A percentile compares a stretch with the other conserved stretches of the same genome.
Evolutionary conservation across 139 green algal species (phyloP).

Genomic region (Chlorella vulgaris): DNA sequence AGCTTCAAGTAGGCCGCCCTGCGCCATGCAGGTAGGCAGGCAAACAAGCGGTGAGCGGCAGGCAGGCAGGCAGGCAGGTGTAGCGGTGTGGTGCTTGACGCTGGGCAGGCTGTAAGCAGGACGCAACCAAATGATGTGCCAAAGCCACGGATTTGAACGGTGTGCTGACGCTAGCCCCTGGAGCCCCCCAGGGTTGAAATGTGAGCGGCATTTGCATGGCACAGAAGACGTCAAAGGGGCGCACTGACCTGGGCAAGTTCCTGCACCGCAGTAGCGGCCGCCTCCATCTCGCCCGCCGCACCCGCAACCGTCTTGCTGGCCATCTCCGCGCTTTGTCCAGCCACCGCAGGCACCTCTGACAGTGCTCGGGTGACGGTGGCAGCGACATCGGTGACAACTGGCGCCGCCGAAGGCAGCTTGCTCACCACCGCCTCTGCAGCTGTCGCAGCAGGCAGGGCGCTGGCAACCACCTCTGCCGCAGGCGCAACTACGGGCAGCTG

Average conservation of each 20-base stretch:
- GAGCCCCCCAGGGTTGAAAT: too few relatives aligned
- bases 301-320: constrained; percentile 7
- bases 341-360: constrained; percentile 18
- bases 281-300: constrained; percentile 9
- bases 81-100: too few relatives aligned
- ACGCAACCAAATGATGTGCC: too few relatives aligned
- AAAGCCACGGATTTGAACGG: too few relatives aligned
- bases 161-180: too few relatives aligned
- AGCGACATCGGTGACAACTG: background rate
- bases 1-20: constrained; percentile 14
- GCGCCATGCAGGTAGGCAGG: background rate
- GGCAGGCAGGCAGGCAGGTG: background rate
- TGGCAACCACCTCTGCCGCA: background rate
- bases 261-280: background rate
- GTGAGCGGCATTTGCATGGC: too few relatives aligned
- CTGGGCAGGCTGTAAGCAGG: too few relatives aligned
- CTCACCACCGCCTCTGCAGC: background rate
- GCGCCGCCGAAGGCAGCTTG: constrained; percentile 4
- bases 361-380: constrained; percentile 5
- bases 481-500: background rate
- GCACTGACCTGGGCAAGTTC: constrained; percentile 4
- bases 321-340: constrained; percentile 22
- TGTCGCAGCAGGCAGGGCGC: background rate
- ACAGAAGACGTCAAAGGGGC: too few relatives aligned
- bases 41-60: background rate